Evolutionary conservation across 805 yeast species (phyloP), one percentile per base, ranked within the genome.

Genomic region (Cyberlindnera maclurae): DNA sequence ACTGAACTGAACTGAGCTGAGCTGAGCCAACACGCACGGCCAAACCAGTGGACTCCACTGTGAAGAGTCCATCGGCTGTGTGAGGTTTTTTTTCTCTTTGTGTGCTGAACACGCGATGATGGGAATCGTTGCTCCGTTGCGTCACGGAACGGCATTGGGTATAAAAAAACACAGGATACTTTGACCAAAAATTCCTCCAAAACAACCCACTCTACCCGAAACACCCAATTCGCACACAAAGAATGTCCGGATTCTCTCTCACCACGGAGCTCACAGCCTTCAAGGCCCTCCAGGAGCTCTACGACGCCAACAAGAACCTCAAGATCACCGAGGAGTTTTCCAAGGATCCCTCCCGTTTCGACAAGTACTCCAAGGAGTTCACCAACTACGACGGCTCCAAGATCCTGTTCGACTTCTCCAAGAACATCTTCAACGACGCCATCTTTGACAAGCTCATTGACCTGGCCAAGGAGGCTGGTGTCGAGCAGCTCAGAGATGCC

Each of bases 321-420:
- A 74, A 80, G 46, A 87, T 89, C 43, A 34, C 39, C 4, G 82
- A 81, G 33, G 93, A 84, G 53, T 93, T 93, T 63, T 64, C 71
- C 37, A 66, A 73, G 51, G 96, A 93, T 63, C 61, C 84, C 16
- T 55, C 71, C 45, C 79, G 98, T 63, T 87, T 80, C 57, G 73
- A 67, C 46, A 87, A 84, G 63, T 81, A 72, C 62, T 75, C 93
- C 49, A 76, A 75, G 60, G 79, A 84, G 42, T 87, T 88, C 65
- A 69, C 69, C 54, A 93, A 90, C 72, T 83, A 59, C 63, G 97
- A 90, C 59, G 87, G 82, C 34, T 83, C 95, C 41, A 71, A 88
- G 68, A 84, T 93, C 59, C 68, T 90, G 54, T 93, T 90, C 58
- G 99, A 93, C 64, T 93, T 82, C 74, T 85, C 96, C 55, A 93